Evolutionary conservation across 192 early-diverging fungal genomes (phyloP), one percentile per base, ranked within the genome.

Genomic region (Backusella tarrabulga): DNA sequence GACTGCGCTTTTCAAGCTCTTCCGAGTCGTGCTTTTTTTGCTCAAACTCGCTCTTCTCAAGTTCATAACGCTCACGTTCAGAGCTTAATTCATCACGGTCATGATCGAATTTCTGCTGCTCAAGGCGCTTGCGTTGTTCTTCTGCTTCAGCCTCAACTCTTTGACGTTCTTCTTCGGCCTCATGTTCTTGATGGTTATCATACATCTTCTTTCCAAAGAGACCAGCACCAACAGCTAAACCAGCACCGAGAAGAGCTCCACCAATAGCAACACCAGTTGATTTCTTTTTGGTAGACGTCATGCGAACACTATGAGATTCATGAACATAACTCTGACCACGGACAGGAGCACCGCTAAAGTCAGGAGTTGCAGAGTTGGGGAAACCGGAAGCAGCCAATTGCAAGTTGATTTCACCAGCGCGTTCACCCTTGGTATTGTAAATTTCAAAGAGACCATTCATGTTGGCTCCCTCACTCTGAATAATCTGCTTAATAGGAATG

Each of bases 401-500:
- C 70, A 87, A 68, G 72, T 77, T 77, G 40, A 85, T 38, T 9
- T 79, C 70, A 60, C 86, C 86, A 23, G 77, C 80, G 6, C 50
- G 66, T 67, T 85, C 84, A 72, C 83, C 83, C 52, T 81, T 81
- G 32, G 77, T n/a, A 6, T 73, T 66, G 29, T 52, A 87, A 69
- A 87, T 75, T 4, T 80, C 79, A 74, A 87, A 87, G 63, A 80
- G 9, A 70, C 84, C 86, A 40, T 83, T 81, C 38, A 87, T 26
- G 42, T 71, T 70, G 34, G 79, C 86, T 42, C 84, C 83, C 6
- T 77, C 79, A 4, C 83, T 77, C 54, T 85, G 77, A 38, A 84
- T 73, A 56, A 84, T 81, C 41, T 87, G 86, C 44, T 82, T 81
- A 68, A 87, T 83, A n/a, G 86, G 84, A 54, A 87, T 87, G 23